Conservation (phyloP, 352 stramenopile genomes). For the Phytophthora pisi region DNA sequence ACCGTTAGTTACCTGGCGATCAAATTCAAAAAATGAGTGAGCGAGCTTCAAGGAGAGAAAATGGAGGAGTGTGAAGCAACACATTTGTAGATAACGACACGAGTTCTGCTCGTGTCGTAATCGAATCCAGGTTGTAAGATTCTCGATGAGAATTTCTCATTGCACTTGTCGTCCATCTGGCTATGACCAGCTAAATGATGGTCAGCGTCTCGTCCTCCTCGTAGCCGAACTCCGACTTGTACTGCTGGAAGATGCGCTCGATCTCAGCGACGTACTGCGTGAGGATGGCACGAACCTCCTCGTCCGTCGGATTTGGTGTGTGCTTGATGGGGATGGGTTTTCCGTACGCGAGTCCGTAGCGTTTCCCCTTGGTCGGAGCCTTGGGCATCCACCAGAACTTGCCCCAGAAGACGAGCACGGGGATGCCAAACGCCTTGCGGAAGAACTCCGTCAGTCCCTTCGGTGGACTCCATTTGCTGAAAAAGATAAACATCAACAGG, state of each 20-base stretch:
- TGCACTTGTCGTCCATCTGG: not conserved
- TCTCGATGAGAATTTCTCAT: not conserved
- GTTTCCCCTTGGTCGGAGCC: slow-evolving; percentile 44
- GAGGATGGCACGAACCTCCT: slow-evolving; percentile 31
- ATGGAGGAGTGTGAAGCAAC: too few species aligned
- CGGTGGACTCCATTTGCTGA: slow-evolving; percentile 36
- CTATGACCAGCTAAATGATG: slow-evolving; percentile 7
- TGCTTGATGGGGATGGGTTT: slow-evolving; percentile 40
- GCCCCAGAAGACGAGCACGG: slow-evolving; percentile 74
- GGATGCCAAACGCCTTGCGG: slow-evolving; percentile 62
- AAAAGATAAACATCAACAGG: not conserved
- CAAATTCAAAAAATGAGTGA: too few species aligned
- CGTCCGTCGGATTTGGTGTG: slow-evolving; percentile 33
- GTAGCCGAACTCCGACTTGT: slow-evolving; percentile 43
- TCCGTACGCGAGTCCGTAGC: slow-evolving; percentile 41
- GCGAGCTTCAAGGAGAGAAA: too few species aligned
- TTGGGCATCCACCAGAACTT: slow-evolving; percentile 76
- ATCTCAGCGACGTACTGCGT: slow-evolving; percentile 35
- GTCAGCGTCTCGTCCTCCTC: slow-evolving; percentile 33
- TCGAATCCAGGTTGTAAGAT: too few species aligned
- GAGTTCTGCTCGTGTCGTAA: too few species aligned
- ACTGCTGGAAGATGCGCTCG: slow-evolving; percentile 32
- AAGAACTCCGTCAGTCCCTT: slow-evolving; percentile 45
- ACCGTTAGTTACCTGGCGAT: not conserved
- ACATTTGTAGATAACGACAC: too few species aligned